A percentile compares a stretch with the other conserved stretches of the same genome.
Conservation (phyloP, 2,329 filamentous ascomycete genomes). For the Lizonia empirigonia region DNA sequence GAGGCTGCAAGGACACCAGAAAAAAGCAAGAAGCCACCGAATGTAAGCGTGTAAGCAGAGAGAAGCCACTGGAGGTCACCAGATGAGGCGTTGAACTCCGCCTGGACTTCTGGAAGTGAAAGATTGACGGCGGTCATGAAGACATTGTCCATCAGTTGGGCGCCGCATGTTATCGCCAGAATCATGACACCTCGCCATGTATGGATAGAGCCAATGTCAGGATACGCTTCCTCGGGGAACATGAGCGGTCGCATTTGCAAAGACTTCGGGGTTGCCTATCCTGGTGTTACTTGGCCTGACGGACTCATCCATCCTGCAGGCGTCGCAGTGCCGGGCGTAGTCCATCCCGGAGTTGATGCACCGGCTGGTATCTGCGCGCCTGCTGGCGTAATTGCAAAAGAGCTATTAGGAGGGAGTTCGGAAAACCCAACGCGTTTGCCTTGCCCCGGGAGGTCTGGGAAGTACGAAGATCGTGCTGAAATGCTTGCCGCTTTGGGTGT, state of each 20-base stretch:
- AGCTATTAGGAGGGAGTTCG: slow-evolving; percentile 2
- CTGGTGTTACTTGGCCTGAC: slow-evolving; percentile 10
- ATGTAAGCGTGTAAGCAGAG: slow-evolving; percentile 12
- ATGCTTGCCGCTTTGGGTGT: slow-evolving; percentile 14
- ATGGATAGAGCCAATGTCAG: slow-evolving; percentile 11
- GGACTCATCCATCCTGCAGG: slow-evolving; percentile 13
- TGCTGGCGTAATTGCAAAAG: slow-evolving; percentile 4
- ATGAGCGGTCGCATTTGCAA: slow-evolving; percentile 12
- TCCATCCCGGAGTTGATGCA: slow-evolving; percentile 15
- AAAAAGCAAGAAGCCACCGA: slow-evolving; percentile 11
- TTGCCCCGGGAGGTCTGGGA: slow-evolving; percentile 5
- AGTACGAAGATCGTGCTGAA: slow-evolving; percentile 14
- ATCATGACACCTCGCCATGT: slow-evolving; percentile 12
- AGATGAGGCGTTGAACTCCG: slow-evolving; percentile 10
- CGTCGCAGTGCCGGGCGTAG: slow-evolving; percentile 9
- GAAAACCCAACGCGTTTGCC: slow-evolving; percentile 9
- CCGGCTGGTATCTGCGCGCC: slow-evolving; percentile 12
- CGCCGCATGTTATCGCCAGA: slow-evolving; percentile 6
- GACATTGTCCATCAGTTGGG: slow-evolving; percentile 13
- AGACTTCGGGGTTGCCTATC: slow-evolving; percentile 15
- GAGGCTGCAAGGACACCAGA: slow-evolving; percentile 7
- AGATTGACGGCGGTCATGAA: slow-evolving; percentile 16
- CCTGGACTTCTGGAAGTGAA: slow-evolving; percentile 13
- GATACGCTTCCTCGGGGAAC: slow-evolving; percentile 13
- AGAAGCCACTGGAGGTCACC: slow-evolving; percentile 13